Percentiles rank a stretch among this genome's conserved stretches.
Evolutionary conservation across 768 basidiomycete species (phyloP).

Genomic region (Hirschioporus abietinus): DNA sequence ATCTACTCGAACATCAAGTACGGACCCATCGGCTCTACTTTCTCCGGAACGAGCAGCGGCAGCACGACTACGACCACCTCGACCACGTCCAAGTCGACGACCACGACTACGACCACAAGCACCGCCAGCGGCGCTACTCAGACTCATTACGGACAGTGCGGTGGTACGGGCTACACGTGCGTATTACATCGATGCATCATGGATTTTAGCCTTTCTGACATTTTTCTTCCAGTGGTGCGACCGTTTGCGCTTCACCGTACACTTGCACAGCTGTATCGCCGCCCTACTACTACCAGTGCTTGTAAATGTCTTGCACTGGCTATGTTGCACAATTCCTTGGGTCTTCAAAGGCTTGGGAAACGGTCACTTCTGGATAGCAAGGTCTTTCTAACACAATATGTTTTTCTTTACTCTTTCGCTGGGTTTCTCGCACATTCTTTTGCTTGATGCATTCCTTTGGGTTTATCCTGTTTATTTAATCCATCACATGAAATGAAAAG

Average conservation of each 20-base stretch:
- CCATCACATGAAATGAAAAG: no score
- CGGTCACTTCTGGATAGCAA: no score
- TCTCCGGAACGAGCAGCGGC: constrained; percentile 13
- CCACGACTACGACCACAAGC: constrained; percentile 8
- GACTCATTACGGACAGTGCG: constrained; percentile 18
- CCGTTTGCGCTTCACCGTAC: constrained; percentile 13
- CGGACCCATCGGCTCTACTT: constrained; percentile 45
- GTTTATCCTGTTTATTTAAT: no score
- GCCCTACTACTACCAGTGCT: background rate
- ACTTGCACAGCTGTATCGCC: constrained; percentile 9
- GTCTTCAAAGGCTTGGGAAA: no score
- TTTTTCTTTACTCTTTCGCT: no score
- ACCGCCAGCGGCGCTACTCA: constrained; percentile 11
- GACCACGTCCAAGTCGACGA: constrained; percentile 5
- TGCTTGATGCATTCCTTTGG: no score
- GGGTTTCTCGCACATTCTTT: no score
- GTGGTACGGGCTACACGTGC: constrained; percentile 16
- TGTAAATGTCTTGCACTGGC: background rate
- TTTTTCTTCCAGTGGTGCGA: constrained; percentile 9
- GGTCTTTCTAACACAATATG: no score
- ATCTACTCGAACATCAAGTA: constrained; percentile 52
- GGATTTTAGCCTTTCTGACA: no score
- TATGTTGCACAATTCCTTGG: no score
- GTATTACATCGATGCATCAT: background rate
- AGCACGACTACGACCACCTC: constrained; percentile 5